These are phyloP conservation scores for Nakazawaea wyomingensis DNA, from an alignment of 805 yeast species.

Conservation along the genomic window DNA sequence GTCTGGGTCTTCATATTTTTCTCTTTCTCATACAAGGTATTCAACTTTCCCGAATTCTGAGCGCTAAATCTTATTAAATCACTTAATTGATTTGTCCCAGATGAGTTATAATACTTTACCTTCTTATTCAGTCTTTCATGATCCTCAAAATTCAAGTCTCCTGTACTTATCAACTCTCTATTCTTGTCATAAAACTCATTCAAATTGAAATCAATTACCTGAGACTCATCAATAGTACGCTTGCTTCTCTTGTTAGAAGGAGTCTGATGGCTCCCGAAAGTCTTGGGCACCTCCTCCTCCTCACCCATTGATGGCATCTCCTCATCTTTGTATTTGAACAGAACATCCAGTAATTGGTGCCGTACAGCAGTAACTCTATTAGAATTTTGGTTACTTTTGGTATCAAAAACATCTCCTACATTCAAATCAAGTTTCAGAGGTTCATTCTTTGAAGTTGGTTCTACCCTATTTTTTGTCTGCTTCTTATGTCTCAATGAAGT, in stretches of 20 bases:
- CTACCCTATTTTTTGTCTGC: neutral
- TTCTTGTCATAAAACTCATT: constrained; percentile 32
- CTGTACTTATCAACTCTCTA: constrained; percentile 24
- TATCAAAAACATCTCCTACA: constrained; percentile 1
- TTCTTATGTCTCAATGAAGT: constrained; percentile 8
- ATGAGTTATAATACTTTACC: constrained; percentile 20
- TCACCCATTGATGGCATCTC: too few species aligned
- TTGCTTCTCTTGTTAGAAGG: constrained; percentile 7
- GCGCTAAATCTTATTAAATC: constrained; percentile 26
- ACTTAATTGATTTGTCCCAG: constrained; percentile 28
- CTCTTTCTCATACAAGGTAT: constrained; percentile 17
- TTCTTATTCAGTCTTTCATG: constrained; percentile 17
- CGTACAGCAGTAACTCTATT: neutral
- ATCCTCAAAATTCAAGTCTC: constrained; percentile 25
- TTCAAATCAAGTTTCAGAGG: neutral
- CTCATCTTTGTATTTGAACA: neutral
- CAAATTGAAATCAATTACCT: constrained; percentile 31
- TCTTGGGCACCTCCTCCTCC: too few species aligned
- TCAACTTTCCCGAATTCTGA: constrained; percentile 21
- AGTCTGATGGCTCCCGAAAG: too few species aligned
- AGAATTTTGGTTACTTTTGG: neutral
- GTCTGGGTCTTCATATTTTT: constrained; percentile 15
- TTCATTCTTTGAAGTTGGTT: neutral
- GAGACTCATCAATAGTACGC: constrained; percentile 16
- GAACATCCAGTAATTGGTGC: neutral